Evolutionary conservation across 306 rosid species (phyloP).

Genomic region (Fragaria nilgerrensis): DNA sequence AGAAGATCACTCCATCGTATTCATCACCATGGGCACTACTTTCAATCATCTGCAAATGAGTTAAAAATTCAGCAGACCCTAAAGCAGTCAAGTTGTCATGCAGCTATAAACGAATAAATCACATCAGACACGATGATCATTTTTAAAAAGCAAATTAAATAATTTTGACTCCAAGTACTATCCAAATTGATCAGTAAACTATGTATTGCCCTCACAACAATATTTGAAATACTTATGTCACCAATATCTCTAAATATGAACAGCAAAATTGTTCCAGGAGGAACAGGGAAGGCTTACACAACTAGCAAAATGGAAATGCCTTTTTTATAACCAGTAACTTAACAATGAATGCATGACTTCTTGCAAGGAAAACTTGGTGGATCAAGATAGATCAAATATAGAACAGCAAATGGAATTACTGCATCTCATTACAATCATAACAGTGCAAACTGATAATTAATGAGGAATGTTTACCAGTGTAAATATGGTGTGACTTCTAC

Average conservation of each 20-base stretch:
- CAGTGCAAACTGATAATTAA: background rate
- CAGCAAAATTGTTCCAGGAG: background rate
- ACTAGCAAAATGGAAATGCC: background rate
- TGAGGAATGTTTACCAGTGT: constrained; percentile 64
- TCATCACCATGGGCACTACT: constrained; percentile 98
- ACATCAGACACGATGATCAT: background rate
- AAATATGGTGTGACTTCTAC: constrained; percentile 99
- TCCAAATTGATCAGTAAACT: background rate
- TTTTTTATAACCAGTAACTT: background rate
- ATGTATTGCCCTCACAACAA: background rate
- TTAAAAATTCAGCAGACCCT: constrained; percentile 11
- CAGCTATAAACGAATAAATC: constrained; percentile 6
- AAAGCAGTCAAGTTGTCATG: constrained; percentile 5
- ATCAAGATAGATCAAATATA: background rate
- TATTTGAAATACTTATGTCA: constrained; percentile 1
- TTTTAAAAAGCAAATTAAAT: background rate
- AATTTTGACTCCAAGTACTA: background rate
- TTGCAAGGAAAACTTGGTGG: background rate
- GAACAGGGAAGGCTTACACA: background rate
- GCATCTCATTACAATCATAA: background rate
- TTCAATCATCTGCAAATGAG: constrained; percentile 86
- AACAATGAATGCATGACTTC: background rate
- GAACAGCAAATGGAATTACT: background rate
- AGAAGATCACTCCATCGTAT: constrained; percentile 96
- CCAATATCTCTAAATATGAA: background rate